A percentile compares a stretch with the other conserved stretches of the same genome.
Evolutionary conservation across 140 eudicot genomes (phyloP).

Genomic region (Flaveria floridana): DNA sequence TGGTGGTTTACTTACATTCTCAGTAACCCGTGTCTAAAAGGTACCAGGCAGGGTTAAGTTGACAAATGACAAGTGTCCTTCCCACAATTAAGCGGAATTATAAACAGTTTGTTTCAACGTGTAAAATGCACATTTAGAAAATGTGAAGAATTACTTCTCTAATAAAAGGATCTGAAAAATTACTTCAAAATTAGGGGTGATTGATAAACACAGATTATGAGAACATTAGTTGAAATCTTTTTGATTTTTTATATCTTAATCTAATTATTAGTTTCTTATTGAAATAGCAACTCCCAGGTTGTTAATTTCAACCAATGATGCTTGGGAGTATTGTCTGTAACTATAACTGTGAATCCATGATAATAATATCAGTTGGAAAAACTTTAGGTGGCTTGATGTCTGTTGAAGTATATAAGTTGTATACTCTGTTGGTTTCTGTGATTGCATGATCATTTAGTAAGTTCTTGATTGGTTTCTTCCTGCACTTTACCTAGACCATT

Average conservation of each 20-base stretch:
- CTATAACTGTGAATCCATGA: background rate
- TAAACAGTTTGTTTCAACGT: background rate
- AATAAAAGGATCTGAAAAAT: background rate
- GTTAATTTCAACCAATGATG: background rate
- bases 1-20: background rate
- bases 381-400: background rate
- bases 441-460: background rate
- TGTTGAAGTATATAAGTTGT: background rate
- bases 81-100: background rate
- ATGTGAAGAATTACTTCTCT: background rate
- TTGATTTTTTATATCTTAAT: background rate
- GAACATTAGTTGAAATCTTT: background rate
- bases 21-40: background rate
- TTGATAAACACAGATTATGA: background rate
- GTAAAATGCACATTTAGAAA: background rate
- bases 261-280: background rate
- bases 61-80: slow-evolving; percentile 3
- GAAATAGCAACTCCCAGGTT: background rate
- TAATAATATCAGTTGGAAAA: slow-evolving; percentile 3
- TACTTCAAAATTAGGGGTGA: background rate
- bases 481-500: background rate
- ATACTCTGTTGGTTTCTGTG: background rate
- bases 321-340: slow-evolving; percentile 2
- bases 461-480: background rate
- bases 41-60: background rate